A percentile compares a stretch with the other conserved stretches of the same genome.
Conservation (phyloP, 1,284 basidiomycete genomes). For the Xanthoconium separans region DNA sequence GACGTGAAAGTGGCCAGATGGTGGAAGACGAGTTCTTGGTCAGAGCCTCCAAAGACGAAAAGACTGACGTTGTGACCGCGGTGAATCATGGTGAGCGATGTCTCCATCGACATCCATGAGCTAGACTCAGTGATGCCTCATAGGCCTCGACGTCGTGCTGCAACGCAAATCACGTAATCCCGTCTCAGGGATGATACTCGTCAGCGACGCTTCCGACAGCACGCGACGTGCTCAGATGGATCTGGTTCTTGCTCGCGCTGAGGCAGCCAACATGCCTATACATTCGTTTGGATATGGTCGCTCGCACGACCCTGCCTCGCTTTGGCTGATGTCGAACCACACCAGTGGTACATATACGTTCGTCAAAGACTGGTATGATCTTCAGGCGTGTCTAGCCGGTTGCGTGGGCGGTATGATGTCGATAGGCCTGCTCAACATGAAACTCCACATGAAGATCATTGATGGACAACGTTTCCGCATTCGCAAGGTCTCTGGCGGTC, state of each 20-base stretch:
- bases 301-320: conserved; percentile 94
- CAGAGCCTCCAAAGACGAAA: conserved; percentile 79
- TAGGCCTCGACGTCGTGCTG: conserved; percentile 88
- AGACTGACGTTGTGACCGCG: conserved; percentile 94
- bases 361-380: conserved; percentile 93
- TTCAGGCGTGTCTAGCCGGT: conserved; percentile 85
- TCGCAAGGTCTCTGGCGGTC: conserved; percentile 86
- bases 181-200: conserved; percentile 86
- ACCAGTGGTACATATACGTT: conserved; percentile 97
- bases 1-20: conserved; percentile 38
- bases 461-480: conserved; percentile 84
- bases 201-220: conserved; percentile 88
- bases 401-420: conserved; percentile 94
- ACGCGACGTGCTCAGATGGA: conserved; percentile 99
- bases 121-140: not conserved
- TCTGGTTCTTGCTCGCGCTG: conserved; percentile 91
- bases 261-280: conserved; percentile 94
- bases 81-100: conserved; percentile 78
- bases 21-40: conserved; percentile 74
- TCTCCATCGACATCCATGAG: not conserved
- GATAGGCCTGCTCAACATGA: conserved; percentile 86
- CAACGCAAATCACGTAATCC: conserved; percentile 92
- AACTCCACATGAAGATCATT: conserved; percentile 87
- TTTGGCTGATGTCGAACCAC: conserved; percentile 98
- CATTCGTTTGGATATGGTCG: conserved; percentile 97